A percentile compares a stretch with the other conserved stretches of the same genome.
Evolutionary conservation across 2,329 filamentous ascomycete genomes (phyloP).

Genomic region (Corinectria fuckeliana): DNA sequence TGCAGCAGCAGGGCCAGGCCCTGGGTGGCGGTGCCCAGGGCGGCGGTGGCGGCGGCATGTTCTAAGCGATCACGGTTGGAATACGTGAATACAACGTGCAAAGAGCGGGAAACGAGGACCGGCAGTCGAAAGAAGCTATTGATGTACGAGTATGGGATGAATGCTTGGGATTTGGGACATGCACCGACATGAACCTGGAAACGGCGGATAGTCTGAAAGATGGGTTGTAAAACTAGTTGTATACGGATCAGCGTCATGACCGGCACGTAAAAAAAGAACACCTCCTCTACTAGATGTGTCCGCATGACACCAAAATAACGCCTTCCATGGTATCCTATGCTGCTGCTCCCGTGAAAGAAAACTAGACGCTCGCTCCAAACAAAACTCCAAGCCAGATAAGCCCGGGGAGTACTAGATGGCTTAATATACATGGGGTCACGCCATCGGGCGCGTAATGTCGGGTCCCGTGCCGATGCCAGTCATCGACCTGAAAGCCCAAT

Average conservation of each 20-base stretch:
- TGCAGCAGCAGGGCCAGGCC: conserved; percentile 83
- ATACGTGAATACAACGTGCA: neutral
- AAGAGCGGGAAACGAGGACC: neutral
- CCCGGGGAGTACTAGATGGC: neutral
- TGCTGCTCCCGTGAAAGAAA: conserved; percentile 14
- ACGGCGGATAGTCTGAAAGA: conserved; percentile 16
- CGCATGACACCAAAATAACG: conserved; percentile 2
- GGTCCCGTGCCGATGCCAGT: conserved; percentile 67
- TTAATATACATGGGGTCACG: conserved; percentile 19
- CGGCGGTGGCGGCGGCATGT: conserved; percentile 44
- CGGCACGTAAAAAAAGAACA: conserved; percentile 20
- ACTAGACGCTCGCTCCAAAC: conserved; percentile 3
- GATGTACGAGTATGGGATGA: conserved; percentile 35
- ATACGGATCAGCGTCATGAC: conserved; percentile 31
- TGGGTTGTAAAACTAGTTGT: conserved; percentile 34
- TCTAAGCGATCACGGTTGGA: conserved; percentile 28
- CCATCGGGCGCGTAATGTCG: conserved; percentile 53
- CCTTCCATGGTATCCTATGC: conserved; percentile 14
- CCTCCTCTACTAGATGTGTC: conserved; percentile 21
- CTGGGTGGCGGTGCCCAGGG: conserved; percentile 55
- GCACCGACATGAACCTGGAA: conserved; percentile 27
- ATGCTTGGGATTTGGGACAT: conserved; percentile 28
- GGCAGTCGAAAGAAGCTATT: neutral
- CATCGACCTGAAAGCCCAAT: conserved; percentile 68
- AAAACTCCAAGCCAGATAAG: neutral